A percentile compares a stretch with the other conserved stretches of the same genome.
Evolutionary conservation across 257 asterid species (phyloP).

Genomic region (Fraxinus excelsior): DNA sequence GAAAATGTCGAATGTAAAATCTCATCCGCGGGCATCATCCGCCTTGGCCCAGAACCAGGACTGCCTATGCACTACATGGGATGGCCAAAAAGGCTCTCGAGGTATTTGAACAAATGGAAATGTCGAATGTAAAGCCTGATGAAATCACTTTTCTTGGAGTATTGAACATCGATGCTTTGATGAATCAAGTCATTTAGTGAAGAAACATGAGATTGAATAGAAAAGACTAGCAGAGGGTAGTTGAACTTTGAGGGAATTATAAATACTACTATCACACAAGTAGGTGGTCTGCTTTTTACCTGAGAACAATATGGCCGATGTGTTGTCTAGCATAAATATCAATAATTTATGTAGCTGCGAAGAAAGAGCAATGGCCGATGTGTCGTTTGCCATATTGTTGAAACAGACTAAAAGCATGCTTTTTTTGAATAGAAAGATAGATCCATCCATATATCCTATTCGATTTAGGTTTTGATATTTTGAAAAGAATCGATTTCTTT

Average conservation of each 20-base stretch:
- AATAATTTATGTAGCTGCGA: neutral
- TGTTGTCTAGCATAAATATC: neutral
- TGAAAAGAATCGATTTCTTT: too few species aligned
- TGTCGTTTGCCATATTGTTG: neutral
- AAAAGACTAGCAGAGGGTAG: neutral
- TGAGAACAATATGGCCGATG: neutral
- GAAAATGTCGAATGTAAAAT: conserved; percentile 40
- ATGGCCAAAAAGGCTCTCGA: conserved; percentile 37
- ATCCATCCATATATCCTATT: neutral
- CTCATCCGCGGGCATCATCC: too few species aligned
- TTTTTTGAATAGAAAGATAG: neutral
- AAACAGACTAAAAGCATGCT: neutral
- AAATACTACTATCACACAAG: neutral
- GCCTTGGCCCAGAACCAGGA: too few species aligned
- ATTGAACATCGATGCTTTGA: conserved; percentile 14
- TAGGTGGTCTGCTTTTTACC: neutral
- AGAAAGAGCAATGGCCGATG: neutral
- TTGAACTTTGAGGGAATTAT: neutral
- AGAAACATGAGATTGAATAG: neutral
- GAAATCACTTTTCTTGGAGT: conserved; percentile 49
- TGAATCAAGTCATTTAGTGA: neutral
- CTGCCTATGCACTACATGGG: conserved; percentile 51
- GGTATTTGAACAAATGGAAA: conserved; percentile 42
- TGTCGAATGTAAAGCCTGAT: conserved; percentile 39
- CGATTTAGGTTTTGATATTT: too few species aligned